Conservation (phyloP, 805 yeast species). For the Komagataella kurtzmanii region DNA sequence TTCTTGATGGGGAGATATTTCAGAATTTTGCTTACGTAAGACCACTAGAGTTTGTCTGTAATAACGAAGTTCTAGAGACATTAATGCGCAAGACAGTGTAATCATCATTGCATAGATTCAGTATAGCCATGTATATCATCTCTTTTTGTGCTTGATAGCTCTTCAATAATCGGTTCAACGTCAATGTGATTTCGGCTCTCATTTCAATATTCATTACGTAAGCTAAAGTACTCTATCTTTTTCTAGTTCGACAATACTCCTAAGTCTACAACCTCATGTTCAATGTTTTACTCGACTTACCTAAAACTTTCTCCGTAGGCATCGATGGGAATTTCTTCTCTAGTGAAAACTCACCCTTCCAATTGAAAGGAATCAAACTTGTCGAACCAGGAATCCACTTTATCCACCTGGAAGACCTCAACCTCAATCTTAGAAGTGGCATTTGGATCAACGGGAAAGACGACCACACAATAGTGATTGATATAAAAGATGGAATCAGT, state of each 20-base stretch:
- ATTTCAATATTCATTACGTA: too few species aligned
- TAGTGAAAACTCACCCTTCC: conserved; percentile 1
- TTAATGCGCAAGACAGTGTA: neutral
- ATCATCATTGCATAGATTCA: too few species aligned
- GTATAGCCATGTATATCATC: too few species aligned
- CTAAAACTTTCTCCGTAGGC: conserved; percentile 9
- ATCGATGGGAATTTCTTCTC: conserved; percentile 12
- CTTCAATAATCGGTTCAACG: too few species aligned
- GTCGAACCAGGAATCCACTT: conserved; percentile 40
- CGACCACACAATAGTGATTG: conserved; percentile 10
- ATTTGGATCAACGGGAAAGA: conserved; percentile 20
- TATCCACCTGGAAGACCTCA: conserved; percentile 32
- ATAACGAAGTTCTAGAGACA: neutral
- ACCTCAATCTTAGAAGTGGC: conserved; percentile 26
- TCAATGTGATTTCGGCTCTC: too few species aligned
- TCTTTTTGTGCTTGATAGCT: too few species aligned
- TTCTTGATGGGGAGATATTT: neutral
- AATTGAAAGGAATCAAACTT: conserved; percentile 32
- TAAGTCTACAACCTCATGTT: neutral
- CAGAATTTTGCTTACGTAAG: neutral
- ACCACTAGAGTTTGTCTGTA: neutral
- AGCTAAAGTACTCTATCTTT: too few species aligned
- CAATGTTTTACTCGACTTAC: conserved; percentile 2
- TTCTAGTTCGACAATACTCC: too few species aligned
- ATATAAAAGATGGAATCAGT: neutral